phyloP scores from a whole-genome alignment of 495 filamentous ascomycete genomes.

The Trichoderma asperelloides region DNA sequence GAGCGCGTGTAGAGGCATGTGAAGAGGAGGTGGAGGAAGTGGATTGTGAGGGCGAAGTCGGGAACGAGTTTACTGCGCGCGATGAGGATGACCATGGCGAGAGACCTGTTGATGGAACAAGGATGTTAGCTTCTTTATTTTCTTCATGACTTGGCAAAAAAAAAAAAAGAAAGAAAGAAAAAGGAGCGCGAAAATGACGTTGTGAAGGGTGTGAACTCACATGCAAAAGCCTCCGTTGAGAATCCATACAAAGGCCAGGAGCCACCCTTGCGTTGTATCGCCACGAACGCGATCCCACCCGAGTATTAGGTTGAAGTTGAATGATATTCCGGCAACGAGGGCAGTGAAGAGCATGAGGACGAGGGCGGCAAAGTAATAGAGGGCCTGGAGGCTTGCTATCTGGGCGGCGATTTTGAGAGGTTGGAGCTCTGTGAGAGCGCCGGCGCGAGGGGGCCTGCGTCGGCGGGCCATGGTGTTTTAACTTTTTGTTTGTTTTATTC shows the following conservation, averaged over 20 bases:
- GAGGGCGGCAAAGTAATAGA: conserved; percentile 70
- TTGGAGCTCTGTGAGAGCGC: conserved; percentile 71
- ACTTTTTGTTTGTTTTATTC: not conserved
- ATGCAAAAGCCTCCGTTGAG: conserved; percentile 61
- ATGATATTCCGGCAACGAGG: conserved; percentile 66
- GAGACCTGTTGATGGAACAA: conserved; percentile 41
- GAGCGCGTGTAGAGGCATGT: conserved; percentile 65
- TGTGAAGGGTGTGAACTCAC: conserved; percentile 41
- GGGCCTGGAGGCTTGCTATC: conserved; percentile 74
- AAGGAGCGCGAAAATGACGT: not conserved
- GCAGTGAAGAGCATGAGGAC: conserved; percentile 81
- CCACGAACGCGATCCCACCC: conserved; percentile 76
- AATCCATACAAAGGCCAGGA: conserved; percentile 79
- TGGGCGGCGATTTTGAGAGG: conserved; percentile 80
- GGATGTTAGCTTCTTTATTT: conserved; percentile 13
- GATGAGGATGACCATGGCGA: conserved; percentile 71
- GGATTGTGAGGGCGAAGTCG: conserved; percentile 86
- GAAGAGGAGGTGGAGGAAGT: conserved; percentile 75
- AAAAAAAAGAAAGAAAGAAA: not conserved
- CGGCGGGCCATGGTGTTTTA: conserved; percentile 55
- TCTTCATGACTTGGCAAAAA: conserved; percentile 3
- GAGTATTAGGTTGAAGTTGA: conserved; percentile 63
- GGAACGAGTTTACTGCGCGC: conserved; percentile 83
- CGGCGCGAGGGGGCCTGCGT: conserved; percentile 67
- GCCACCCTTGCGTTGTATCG: conserved; percentile 90